Evolutionary conservation across 2,329 filamentous ascomycete species (phyloP), one percentile per base, ranked within the genome.

Genomic region (Sclerotinia nivalis): DNA sequence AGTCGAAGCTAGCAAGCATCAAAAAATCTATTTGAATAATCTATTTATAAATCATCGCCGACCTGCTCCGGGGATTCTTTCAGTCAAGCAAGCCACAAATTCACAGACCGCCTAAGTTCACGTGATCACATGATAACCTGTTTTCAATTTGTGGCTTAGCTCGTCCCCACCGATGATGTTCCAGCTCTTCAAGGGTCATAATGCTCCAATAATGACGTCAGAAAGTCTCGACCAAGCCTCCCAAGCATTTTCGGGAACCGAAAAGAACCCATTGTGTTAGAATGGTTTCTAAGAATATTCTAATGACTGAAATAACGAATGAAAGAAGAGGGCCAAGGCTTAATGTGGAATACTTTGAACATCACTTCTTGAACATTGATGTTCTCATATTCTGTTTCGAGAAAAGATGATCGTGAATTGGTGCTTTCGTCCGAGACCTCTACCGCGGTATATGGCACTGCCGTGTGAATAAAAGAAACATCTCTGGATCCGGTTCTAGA

Each of bases 161-260:
- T 25, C n/a, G 43, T 25, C 9, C 5, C 34, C 7, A 15, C 12
- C 37, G 10, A 43, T 43, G 37, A 40, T 13, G 40, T 15, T 43
- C 40, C 40, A 43, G 40, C 40, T 43, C 40, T 43, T 43, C 40
- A 43, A 43, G 40, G 40, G 15, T 43, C 40, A 15, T 43, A n/a
- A 15, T 40, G 8, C 55, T 58, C 13, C 34, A 34, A 22, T 34
- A 40, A 37, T 37, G 59, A 61, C 59, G 59, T 61, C 59, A 61
- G 22, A 22, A 61, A 61, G 59, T 49, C 59, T 49, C 25, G 59
- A 61, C 34, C 54, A 56, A 56, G n/a, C 9, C 34, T 56, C 54
- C 31, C 28, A 56, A 56, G 25, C 40, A 37, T n/a, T 37, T 15
- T 4, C 40, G 40, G 6, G 4, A 58, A 9, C 20, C 54, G 22